These are phyloP conservation scores for Eragrostis curvula DNA, from an alignment of 176 grass and related monocot species.

Conservation along the genomic window DNA sequence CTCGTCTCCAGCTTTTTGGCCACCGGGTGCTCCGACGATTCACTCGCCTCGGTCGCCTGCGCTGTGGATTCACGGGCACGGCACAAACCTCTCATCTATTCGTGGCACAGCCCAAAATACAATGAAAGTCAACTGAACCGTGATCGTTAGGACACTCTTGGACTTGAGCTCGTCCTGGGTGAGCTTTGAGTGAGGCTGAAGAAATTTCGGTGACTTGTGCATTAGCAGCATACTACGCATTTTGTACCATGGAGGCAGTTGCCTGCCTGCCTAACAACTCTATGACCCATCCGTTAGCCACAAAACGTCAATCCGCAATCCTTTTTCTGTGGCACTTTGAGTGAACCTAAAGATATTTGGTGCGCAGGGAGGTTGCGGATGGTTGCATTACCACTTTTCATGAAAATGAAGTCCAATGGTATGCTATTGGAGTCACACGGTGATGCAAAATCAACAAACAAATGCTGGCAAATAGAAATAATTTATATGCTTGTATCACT, in stretches of 20 bases:
- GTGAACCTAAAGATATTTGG: constrained; percentile 14
- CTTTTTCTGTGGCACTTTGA: background rate
- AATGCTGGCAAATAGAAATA: no score
- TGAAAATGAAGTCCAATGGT: no score
- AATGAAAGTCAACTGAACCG: background rate
- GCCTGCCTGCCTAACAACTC: background rate
- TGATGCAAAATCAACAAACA: background rate
- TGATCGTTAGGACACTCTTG: background rate
- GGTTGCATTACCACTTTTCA: background rate
- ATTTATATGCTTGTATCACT: no score
- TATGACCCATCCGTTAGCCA: background rate
- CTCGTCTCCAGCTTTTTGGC: no score
- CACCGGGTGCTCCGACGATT: no score
- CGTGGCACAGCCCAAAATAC: no score
- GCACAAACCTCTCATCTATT: no score
- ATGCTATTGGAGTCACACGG: background rate
- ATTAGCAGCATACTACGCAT: no score
- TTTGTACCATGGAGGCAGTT: background rate
- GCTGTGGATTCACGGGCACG: no score
- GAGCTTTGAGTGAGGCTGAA: constrained; percentile 25
- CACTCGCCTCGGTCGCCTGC: no score
- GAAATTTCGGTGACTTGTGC: background rate
- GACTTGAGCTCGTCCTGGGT: background rate
- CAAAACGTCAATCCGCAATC: background rate
- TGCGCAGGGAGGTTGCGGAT: background rate